Evolutionary conservation across 2,329 filamentous ascomycete species (phyloP), one percentile per base, ranked within the genome.

Genomic region (Cercospora citrullina): DNA sequence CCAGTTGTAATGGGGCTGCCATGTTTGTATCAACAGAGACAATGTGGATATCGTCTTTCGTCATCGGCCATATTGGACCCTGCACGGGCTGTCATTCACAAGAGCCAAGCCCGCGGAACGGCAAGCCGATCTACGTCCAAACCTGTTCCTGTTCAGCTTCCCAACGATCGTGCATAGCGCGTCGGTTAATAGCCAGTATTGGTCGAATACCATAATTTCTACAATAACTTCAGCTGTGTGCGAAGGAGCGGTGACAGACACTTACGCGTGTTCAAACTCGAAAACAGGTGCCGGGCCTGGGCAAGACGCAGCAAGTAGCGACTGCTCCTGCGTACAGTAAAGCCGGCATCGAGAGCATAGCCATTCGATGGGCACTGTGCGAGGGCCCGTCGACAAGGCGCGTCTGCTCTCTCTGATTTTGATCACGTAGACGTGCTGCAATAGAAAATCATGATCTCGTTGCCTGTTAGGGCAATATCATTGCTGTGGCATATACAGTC

Each of bases 21-120:
- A 55, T 55, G 12, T 55, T 55, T 55, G 48, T 28, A 55, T 55
- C 48, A n/a, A 55, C 48, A 55, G 48, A 55, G 48, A 30, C 48
- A 55, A 10, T 55, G 48, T 55, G 48, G 48, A 28, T 55, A 55
- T 55, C 14, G 21, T 8, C 12, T 55, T 23, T 55, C 48, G 48
- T 55, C 48, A 55, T 55, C 48, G 28, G 23, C 14, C 36, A 42
- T n/a, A 26, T 55, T 28, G 36, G 36, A 42, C 36, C 36, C 48
- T 28, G 48, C 48, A 28, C 12, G 7, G 18, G 14, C 48, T 55
- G 48, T 55, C 48, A 26, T 30, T 30, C 48, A 42, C 16, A n/a
- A 42, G 14, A n/a, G 48, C 48, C 48, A 55, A 55, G 48, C 21
- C 48, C 14, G 16, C 48, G 48, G 48, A 55, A 8, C 48, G 23